Percentiles rank a stretch among this genome's conserved stretches.
Evolutionary conservation across 2,329 filamentous ascomycete genomes (phyloP).

Genomic region (Penicillium sp.): DNA sequence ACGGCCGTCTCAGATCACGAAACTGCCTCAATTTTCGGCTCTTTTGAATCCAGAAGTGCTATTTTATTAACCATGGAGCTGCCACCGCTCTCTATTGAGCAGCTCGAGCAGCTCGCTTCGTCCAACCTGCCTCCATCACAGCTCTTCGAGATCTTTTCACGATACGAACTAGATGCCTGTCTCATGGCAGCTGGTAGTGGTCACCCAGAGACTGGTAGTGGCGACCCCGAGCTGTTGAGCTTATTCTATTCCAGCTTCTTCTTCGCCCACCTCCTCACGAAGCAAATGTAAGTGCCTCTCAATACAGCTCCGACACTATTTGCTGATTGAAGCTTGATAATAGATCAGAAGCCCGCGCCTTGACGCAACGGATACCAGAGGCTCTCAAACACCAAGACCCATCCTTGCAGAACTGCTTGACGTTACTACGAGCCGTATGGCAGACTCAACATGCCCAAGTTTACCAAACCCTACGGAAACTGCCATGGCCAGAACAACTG

Average conservation of each 20-base stretch:
- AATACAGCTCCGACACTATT: background rate
- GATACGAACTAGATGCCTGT: conserved; percentile 37
- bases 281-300: conserved; percentile 35
- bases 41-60: background rate
- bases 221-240: conserved; percentile 32
- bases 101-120: conserved; percentile 29
- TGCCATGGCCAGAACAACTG: conserved; percentile 35
- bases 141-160: conserved; percentile 35
- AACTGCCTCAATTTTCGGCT: background rate
- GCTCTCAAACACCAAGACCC: conserved; percentile 28
- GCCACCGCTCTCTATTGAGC: conserved; percentile 30
- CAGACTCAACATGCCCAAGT: conserved; percentile 36
- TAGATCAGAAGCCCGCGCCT: conserved; percentile 41
- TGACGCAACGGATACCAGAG: conserved; percentile 37
- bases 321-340: background rate
- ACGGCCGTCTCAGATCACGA: background rate
- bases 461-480: conserved; percentile 34
- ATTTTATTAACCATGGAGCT: conserved; percentile 24
- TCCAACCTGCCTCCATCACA: conserved; percentile 31
- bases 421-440: conserved; percentile 39
- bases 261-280: conserved; percentile 39
- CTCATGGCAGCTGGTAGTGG: conserved; percentile 25
- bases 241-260: conserved; percentile 41
- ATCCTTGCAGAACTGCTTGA: conserved; percentile 36
- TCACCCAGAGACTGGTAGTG: conserved; percentile 8